These are phyloP conservation scores for Trichophyton verrucosum DNA, from an alignment of 2,329 filamentous ascomycete genomes.

Conservation along the genomic window DNA sequence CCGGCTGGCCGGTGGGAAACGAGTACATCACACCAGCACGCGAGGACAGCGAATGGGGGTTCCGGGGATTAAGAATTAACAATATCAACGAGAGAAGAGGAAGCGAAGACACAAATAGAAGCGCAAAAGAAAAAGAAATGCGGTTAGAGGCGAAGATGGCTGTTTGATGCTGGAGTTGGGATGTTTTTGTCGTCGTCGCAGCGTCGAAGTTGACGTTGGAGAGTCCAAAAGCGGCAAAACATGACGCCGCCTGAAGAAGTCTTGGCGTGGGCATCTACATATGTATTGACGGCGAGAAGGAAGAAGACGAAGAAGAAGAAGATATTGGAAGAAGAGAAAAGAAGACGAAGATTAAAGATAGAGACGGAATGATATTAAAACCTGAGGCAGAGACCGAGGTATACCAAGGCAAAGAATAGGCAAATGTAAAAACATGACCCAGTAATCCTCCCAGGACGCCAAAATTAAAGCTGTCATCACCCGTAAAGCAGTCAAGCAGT, in stretches of 20 bases:
- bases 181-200: neutral
- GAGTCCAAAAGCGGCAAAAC: neutral
- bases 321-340: neutral
- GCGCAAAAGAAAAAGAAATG: neutral
- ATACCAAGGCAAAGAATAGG: neutral
- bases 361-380: neutral
- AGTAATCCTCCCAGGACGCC: neutral
- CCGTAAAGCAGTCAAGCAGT: neutral
- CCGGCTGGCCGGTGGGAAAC: conserved; percentile 4
- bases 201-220: neutral
- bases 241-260: neutral
- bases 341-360: neutral
- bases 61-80: neutral
- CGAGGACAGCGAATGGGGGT: neutral
- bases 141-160: no score
- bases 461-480: neutral
- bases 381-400: neutral
- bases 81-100: neutral
- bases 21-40: neutral
- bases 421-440: neutral
- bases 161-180: no score
- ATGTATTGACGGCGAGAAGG: neutral
- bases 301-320: neutral
- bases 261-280: neutral
- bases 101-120: neutral